phyloP scores from a whole-genome alignment of 2,329 filamentous ascomycete genomes.

The Diaporthe aspalathi region DNA sequence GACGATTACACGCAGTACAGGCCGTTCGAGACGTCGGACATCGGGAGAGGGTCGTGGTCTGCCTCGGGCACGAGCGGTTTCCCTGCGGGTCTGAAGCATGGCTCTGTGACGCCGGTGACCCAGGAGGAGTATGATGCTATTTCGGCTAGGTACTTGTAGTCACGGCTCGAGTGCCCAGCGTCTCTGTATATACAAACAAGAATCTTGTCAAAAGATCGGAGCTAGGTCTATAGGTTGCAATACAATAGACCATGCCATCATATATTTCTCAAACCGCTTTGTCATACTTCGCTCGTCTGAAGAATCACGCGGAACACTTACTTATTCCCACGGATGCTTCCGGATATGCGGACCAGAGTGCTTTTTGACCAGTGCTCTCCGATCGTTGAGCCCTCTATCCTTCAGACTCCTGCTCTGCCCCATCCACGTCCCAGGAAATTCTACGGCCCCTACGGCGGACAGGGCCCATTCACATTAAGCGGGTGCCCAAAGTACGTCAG shows the following conservation, averaged over 20 bases:
- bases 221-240: not conserved
- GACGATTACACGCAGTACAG: constrained; percentile 58
- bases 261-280: too few species aligned
- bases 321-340: too few species aligned
- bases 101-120: constrained; percentile 58
- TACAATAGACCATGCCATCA: not conserved
- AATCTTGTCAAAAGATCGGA: too few species aligned
- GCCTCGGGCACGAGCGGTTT: constrained; percentile 52
- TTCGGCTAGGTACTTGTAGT: constrained; percentile 21
- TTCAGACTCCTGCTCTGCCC: not conserved
- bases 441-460: not conserved
- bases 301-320: too few species aligned
- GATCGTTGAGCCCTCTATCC: too few species aligned
- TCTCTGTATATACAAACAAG: not conserved
- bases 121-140: constrained; percentile 53
- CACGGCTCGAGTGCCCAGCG: not conserved
- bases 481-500: constrained; percentile 11
- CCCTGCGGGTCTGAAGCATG: constrained; percentile 59
- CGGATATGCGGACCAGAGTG: too few species aligned
- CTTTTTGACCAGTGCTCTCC: too few species aligned
- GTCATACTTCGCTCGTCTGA: too few species aligned
- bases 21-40: constrained; percentile 56
- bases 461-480: constrained; percentile 1
- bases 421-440: not conserved
- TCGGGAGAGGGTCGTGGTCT: constrained; percentile 52